phyloP scores from a whole-genome alignment of 164 flowering plant genomes.

The Kalanchoe fedtschenkoi region DNA sequence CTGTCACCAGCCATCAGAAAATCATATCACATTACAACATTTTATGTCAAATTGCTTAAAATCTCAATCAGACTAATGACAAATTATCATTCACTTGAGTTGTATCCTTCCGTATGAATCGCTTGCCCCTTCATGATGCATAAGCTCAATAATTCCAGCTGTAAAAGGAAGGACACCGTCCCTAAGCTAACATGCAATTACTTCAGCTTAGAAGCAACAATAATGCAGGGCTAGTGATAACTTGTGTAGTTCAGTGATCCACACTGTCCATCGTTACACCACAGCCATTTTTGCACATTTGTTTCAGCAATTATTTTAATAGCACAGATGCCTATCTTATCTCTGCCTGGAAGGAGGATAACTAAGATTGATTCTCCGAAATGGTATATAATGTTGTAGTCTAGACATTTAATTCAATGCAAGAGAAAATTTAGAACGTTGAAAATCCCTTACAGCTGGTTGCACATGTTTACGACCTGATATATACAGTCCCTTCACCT shows the following conservation, averaged over 20 bases:
- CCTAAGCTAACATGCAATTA: not conserved
- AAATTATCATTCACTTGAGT: not conserved
- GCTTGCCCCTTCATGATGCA: not conserved
- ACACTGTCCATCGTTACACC: not conserved
- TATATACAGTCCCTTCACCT: conserved; percentile 32
- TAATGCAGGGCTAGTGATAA: not conserved
- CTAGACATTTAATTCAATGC: not conserved
- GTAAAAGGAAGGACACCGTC: not conserved
- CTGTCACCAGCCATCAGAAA: not conserved
- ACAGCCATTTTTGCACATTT: not conserved
- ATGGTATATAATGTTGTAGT: not conserved
- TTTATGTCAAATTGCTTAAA: too few relatives aligned
- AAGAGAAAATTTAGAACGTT: not conserved
- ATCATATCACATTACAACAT: not conserved
- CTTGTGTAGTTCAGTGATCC: not conserved
- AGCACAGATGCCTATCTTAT: not conserved
- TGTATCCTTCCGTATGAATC: not conserved
- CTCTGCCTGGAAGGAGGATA: not conserved
- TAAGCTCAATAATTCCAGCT: not conserved
- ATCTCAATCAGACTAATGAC: not conserved
- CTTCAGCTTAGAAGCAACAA: not conserved
- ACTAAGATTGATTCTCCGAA: not conserved
- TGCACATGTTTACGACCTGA: conserved; percentile 33
- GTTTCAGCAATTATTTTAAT: not conserved
- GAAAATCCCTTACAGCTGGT: conserved; percentile 25